These are phyloP conservation scores for Cyberlindnera japonica DNA, from an alignment of 805 yeast genomes.

Conservation along the genomic window DNA sequence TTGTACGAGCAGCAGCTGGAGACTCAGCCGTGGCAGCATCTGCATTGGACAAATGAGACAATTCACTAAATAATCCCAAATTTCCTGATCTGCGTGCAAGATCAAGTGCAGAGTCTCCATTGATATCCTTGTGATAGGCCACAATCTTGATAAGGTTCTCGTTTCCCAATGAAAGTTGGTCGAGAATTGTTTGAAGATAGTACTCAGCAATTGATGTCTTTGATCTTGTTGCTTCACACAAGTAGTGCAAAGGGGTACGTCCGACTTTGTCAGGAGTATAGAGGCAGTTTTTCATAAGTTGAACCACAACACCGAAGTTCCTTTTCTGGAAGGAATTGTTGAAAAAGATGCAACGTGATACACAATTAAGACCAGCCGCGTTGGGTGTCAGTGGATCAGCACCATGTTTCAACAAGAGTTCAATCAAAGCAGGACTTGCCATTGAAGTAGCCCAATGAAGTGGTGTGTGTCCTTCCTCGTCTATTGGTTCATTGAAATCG, in stretches of 20 bases:
- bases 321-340: constrained; percentile 66
- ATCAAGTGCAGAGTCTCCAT: constrained; percentile 85
- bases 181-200: constrained; percentile 49
- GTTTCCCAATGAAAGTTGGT: constrained; percentile 37
- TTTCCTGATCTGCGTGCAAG: constrained; percentile 62
- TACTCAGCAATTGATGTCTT: constrained; percentile 49
- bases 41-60: constrained; percentile 27
- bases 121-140: constrained; percentile 70
- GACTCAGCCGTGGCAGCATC: not conserved
- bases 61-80: constrained; percentile 37
- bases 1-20: constrained; percentile 3
- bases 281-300: constrained; percentile 59
- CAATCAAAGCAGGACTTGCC: constrained; percentile 61
- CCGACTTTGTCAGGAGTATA: constrained; percentile 71
- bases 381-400: constrained; percentile 56
- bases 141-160: constrained; percentile 50
- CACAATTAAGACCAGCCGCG: constrained; percentile 60
- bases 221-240: constrained; percentile 49
- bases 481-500: constrained; percentile 64
- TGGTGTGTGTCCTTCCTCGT: constrained; percentile 77
- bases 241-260: constrained; percentile 69
- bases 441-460: constrained; percentile 85
- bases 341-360: constrained; percentile 66
- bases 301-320: constrained; percentile 55
- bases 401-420: constrained; percentile 52